These are phyloP conservation scores for Aspergillus ostianus DNA, from an alignment of 495 filamentous ascomycete species.

Conservation along the genomic window DNA sequence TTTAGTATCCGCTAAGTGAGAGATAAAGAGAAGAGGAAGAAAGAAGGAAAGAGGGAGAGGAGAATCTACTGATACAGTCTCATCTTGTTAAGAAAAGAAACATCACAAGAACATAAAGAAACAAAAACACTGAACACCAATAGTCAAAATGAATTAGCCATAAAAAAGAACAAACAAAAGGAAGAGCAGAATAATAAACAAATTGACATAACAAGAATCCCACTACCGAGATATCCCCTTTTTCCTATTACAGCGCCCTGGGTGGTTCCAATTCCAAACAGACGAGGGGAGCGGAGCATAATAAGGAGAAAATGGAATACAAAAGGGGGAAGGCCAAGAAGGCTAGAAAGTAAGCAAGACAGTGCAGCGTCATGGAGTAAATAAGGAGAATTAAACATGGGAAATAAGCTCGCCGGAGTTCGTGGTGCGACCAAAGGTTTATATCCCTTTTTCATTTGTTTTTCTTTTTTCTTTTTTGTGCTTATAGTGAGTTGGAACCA, in stretches of 20 bases:
- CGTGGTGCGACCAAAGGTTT: constrained; percentile 3
- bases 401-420: constrained; percentile 10
- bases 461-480: constrained; percentile 2
- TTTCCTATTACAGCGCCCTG: constrained; percentile 50
- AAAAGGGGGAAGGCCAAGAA: constrained; percentile 5
- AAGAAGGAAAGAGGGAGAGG: background rate
- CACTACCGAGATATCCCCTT: constrained; percentile 42
- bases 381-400: constrained; percentile 1
- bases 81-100: background rate
- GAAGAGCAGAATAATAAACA: constrained; percentile 10
- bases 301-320: background rate
- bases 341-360: background rate
- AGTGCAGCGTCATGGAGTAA: background rate
- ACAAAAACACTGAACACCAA: constrained; percentile 12
- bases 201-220: constrained; percentile 24
- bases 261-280: constrained; percentile 26
- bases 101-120: background rate
- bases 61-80: constrained; percentile 1
- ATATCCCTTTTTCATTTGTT: constrained; percentile 1
- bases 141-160: constrained; percentile 4
- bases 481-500: background rate
- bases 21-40: too few relatives aligned
- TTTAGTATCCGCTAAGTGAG: too few relatives aligned
- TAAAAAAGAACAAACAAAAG: constrained; percentile 3
- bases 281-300: constrained; percentile 20